Base-by-base conservation (phyloP, 1,284 basidiomycete genomes). In the Tausonia pullulans region DNA sequence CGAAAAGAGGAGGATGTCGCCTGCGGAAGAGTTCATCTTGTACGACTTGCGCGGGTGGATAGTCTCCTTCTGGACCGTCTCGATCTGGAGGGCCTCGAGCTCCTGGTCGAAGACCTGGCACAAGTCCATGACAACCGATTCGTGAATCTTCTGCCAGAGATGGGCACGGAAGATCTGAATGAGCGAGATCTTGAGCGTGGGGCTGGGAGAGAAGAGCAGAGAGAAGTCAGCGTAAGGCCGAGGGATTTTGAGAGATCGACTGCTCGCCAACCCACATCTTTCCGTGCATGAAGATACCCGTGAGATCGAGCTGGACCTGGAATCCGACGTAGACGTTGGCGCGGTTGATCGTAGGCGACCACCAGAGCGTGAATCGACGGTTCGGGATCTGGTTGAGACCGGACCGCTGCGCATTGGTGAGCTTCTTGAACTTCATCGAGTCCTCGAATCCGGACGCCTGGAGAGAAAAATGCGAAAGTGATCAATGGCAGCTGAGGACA, bases 121-220 rank as follows among this genome's bases (percentile, higher is more conserved):
- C 71, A 97, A 77, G 80, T 98, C 95, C 94, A 97, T 97, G 70
- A 94, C 90, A 57, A 98, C 90, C 41, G 44, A 67, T 58, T 68
- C 82, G 84, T 75, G 73, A 84, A 88, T 91, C 79, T 95, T 96
- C 79, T 98, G 95, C 96, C 96, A 99, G 81, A 99, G 84, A 77
- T 98, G 96, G 62, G 96, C 96, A 79, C 95, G 90, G 90, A 99
- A 98, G 72, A 98, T 96, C 75, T 98, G 95, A 72, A 99, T 99
- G 78, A 95, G 85, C 78, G 89, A 94, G 77, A 97, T 96, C 81
- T 96, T 95, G 70, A 95, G 79, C 4, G 95, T 98, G 5, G 96
- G 95, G 70, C 27, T 27, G 27, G 27, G 27, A 27, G 27, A 27
- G 1, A 27, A 27, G 27, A 27, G 27, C 27, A 27, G 27, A 27